Percentiles rank a stretch among this genome's conserved stretches.
Conservation (phyloP, 176 grass and related monocot species). For the Oryza meridionalis region DNA sequence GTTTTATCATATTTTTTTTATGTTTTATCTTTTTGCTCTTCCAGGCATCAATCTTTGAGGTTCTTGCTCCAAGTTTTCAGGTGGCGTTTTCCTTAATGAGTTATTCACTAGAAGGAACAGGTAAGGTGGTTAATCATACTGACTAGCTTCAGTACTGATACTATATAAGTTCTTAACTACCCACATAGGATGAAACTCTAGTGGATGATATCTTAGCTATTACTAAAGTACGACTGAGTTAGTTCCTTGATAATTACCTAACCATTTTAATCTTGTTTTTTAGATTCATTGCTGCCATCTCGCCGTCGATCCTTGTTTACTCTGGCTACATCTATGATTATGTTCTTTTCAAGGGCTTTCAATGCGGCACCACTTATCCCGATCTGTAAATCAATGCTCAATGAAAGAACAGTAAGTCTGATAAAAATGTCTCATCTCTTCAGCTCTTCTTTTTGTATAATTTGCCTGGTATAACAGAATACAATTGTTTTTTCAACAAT, state of each 20-base stretch:
- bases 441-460: neutral
- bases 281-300: slow-evolving; percentile 69
- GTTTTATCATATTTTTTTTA: slow-evolving; percentile 17
- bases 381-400: slow-evolving; percentile 71
- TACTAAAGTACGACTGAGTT: slow-evolving; percentile 1
- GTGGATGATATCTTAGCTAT: slow-evolving; percentile 2
- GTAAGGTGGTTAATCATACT: slow-evolving; percentile 44
- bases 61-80: slow-evolving; percentile 84
- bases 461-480: slow-evolving; percentile 14
- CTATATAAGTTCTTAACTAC: neutral
- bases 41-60: slow-evolving; percentile 79
- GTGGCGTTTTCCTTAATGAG: slow-evolving; percentile 83
- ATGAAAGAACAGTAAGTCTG: slow-evolving; percentile 66
- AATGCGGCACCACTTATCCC: slow-evolving; percentile 74
- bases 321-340: slow-evolving; percentile 79
- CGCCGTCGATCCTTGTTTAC: slow-evolving; percentile 76
- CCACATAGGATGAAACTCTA: slow-evolving; percentile 5
- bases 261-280: slow-evolving; percentile 13
- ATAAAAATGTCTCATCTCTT: slow-evolving; percentile 12
- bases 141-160: slow-evolving; percentile 12
- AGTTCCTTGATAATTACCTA: neutral
- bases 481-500: neutral
- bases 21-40: slow-evolving; percentile 41
- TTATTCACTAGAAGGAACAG: slow-evolving; percentile 60
- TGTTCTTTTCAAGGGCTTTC: slow-evolving; percentile 86